A percentile compares a stretch with the other conserved stretches of the same genome.
These are phyloP conservation scores for Comarum palustre DNA, from an alignment of 306 rosid genomes.

Conservation along the genomic window DNA sequence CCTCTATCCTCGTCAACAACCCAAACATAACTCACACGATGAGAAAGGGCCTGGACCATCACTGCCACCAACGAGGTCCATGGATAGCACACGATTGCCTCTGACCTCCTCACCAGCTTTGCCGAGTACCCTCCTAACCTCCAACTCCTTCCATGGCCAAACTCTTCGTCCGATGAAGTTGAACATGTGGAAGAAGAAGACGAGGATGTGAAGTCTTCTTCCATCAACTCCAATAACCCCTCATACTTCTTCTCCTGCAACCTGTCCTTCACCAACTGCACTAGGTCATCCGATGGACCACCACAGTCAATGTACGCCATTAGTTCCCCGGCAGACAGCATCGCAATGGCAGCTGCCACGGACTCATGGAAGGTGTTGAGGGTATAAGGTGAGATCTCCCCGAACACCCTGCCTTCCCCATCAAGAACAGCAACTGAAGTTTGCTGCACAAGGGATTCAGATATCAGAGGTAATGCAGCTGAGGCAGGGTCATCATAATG, in stretches of 20 bases:
- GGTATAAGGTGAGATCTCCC: constrained; percentile 70
- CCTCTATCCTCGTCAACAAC: constrained; percentile 72
- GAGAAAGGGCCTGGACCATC: constrained; percentile 79
- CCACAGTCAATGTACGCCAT: constrained; percentile 65
- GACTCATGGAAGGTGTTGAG: constrained; percentile 60
- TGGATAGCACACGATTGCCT: constrained; percentile 68
- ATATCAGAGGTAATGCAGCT: constrained; percentile 54
- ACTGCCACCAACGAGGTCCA: constrained; percentile 85
- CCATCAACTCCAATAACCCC: constrained; percentile 51
- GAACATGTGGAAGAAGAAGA: constrained; percentile 54
- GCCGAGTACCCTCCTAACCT: constrained; percentile 50
- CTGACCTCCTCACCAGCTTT: constrained; percentile 55
- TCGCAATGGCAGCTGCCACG: constrained; percentile 45
- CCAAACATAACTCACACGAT: constrained; percentile 74
- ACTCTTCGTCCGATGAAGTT: constrained; percentile 72
- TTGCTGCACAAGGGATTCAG: constrained; percentile 40
- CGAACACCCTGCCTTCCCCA: constrained; percentile 41
- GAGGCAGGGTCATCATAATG: constrained; percentile 59
- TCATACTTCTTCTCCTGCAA: constrained; percentile 41
- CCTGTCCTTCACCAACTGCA: constrained; percentile 62
- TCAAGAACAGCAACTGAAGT: constrained; percentile 72
- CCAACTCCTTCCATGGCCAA: constrained; percentile 44
- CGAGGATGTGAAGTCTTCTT: constrained; percentile 46
- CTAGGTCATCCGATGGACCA: constrained; percentile 69
- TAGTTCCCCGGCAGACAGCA: constrained; percentile 67